A percentile compares a stretch with the other conserved stretches of the same genome.
Evolutionary conservation across 2,329 filamentous ascomycete genomes (phyloP).

Genomic region (Colletotrichum trifolii): DNA sequence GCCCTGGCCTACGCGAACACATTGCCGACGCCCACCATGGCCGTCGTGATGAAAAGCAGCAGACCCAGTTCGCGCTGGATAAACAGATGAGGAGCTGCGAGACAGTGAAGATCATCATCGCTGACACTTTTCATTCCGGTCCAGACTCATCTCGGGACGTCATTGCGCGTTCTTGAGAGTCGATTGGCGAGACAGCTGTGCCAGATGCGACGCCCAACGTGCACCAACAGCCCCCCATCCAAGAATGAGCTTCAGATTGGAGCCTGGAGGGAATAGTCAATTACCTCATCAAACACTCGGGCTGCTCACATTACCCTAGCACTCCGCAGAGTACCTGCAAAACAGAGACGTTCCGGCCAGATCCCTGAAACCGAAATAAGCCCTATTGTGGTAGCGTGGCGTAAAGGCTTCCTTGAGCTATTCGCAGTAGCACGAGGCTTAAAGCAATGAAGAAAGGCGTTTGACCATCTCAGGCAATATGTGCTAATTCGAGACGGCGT

Average conservation of each 20-base stretch:
- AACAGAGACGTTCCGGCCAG: not conserved
- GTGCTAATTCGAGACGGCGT: slow-evolving; percentile 32
- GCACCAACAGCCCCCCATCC: not conserved
- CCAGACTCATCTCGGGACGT: not conserved
- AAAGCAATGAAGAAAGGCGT: slow-evolving; percentile 7
- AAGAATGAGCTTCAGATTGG: slow-evolving; percentile 15
- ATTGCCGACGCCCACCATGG: not conserved
- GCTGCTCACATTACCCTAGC: not conserved
- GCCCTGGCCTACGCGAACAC: not conserved
- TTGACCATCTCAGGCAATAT: slow-evolving; percentile 13
- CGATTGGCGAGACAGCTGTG: not conserved
- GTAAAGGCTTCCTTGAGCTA: not conserved
- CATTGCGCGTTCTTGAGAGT: slow-evolving; percentile 3
- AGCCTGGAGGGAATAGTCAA: not conserved
- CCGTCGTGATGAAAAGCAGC: not conserved
- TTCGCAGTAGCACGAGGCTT: slow-evolving; percentile 8
- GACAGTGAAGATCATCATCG: not conserved
- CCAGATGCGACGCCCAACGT: not conserved
- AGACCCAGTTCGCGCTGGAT: not conserved
- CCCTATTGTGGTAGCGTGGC: not conserved
- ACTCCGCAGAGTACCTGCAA: not conserved
- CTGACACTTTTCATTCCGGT: not conserved
- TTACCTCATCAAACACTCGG: slow-evolving; percentile 7
- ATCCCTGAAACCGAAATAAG: slow-evolving; percentile 11
- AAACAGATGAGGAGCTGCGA: not conserved